Base-by-base conservation (phyloP, 257 asterid genomes). In the Nicotiana sylvestris region DNA sequence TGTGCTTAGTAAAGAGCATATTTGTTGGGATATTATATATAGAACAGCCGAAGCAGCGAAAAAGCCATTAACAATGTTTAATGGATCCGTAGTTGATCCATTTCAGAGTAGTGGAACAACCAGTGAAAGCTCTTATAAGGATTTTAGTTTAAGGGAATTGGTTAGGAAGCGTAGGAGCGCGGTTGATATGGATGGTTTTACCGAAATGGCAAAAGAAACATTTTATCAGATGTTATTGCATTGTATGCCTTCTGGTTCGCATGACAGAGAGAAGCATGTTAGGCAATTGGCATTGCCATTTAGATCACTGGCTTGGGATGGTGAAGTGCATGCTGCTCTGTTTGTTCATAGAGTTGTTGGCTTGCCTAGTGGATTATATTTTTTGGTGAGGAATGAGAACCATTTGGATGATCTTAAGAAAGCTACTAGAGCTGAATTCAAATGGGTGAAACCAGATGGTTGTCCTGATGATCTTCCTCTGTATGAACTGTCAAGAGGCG, bases 181-280 rank as follows among this genome's bases (percentile, higher is more conserved):
- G 3, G 99, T 96, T 81, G 99, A 94, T 88, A 94, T 96, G 99
- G 99, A 96, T 90, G 97, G 97, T 49, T 62, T 60, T 49, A 96
- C 95, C 3, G 57, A 3, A 29, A 93, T 96, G 88, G 61, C 85
- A 12, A 92, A 83, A 81, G 97, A 94, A 37, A 90, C 99, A 1
- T 93, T 96, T 81, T 96, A 88, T 89, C 98, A 94, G 89, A 90
- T 93, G 81, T 84, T 96, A 65, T 82, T 94, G 77, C 98, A 94
- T 86, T 93, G 99, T 82, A 82, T 94, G 93, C 94, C 99, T 79
- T 91, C 97, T 4, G 97, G 95, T 68, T 74, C 51, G 65, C 88
- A 79, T 68, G 62, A 81, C 25, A 90, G 90, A 77, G 83, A 81
- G 85, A 88, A 90, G 90, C 91, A 86, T 81, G 84, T 86, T 85